phyloP scores from a whole-genome alignment of 441 rosid species.

The Theobroma grandiflorum region DNA sequence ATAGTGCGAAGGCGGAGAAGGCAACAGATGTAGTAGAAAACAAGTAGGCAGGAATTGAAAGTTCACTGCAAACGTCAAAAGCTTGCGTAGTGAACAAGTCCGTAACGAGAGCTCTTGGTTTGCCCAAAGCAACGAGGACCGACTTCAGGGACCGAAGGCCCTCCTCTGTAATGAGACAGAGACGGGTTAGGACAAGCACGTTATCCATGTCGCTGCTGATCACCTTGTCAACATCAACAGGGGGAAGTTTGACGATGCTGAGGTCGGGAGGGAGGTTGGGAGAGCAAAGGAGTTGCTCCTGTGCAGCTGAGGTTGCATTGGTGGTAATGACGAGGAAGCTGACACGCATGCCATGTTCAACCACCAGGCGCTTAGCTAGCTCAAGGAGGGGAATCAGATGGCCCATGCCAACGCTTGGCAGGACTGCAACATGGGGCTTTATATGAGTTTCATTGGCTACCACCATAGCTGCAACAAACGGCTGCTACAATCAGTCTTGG shows the following conservation, averaged over 20 bases:
- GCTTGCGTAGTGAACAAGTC: slow-evolving; percentile 45
- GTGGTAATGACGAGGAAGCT: slow-evolving; percentile 31
- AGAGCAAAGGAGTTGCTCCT: slow-evolving; percentile 23
- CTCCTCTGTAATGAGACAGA: slow-evolving; percentile 22
- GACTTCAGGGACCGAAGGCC: slow-evolving; percentile 33
- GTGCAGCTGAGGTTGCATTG: neutral
- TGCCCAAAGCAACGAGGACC: slow-evolving; percentile 10
- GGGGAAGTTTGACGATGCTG: slow-evolving; percentile 32
- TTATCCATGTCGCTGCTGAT: neutral
- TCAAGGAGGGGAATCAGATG: slow-evolving; percentile 48
- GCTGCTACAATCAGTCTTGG: neutral
- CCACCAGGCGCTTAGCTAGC: slow-evolving; percentile 38
- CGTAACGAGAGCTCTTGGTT: slow-evolving; percentile 32
- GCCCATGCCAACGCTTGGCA: slow-evolving; percentile 44
- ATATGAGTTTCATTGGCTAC: neutral
- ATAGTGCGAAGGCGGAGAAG: slow-evolving; percentile 52
- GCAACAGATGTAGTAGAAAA: slow-evolving; percentile 52
- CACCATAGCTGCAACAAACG: neutral
- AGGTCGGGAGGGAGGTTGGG: neutral
- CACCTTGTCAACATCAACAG: slow-evolving; percentile 18
- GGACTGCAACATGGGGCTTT: slow-evolving; percentile 32
- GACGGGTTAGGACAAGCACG: neutral
- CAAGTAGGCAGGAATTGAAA: slow-evolving; percentile 49
- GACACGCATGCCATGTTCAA: slow-evolving; percentile 31
- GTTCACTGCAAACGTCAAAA: slow-evolving; percentile 40